Evolutionary conservation across 1,284 basidiomycete genomes (phyloP), one percentile per base, ranked within the genome.

Genomic region (Trichosporon ovoides): DNA sequence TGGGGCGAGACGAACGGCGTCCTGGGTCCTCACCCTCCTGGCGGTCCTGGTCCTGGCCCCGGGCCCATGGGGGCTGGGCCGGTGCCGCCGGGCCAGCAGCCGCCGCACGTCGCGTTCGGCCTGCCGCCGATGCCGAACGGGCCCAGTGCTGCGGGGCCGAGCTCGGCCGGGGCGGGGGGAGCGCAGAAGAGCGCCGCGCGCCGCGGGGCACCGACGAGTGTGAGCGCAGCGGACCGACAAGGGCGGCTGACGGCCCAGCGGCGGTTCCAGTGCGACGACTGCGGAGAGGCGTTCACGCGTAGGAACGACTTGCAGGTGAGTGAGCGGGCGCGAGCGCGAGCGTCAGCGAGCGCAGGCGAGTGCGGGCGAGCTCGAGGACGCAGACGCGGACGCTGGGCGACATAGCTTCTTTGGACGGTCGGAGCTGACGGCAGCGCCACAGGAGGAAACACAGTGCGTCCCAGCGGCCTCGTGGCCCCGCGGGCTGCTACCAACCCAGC

Each of bases 361-460:
- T n/a, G n/a, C n/a, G n/a, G n/a, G n/a, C n/a, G n/a, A n/a, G n/a
- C n/a, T n/a, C n/a, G n/a, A n/a, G n/a, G n/a, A n/a, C n/a, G n/a
- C n/a, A n/a, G n/a, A n/a, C n/a, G n/a, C n/a, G n/a, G n/a, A n/a
- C n/a, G n/a, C n/a, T n/a, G n/a, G n/a, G 34, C 16, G 22, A 16
- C 20, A 6, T 7, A 43, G 37, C 6, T n/a, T 28, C 38, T 19
- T 36, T 13, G 36, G 28, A 22, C 14, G 24, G 34, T 38, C 24
- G 12, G 19, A 18, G 37, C 56, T 53, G 51, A 57, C 52, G 14
- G 4, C 54, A 63, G 58, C 61, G 61, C n/a, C 61, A 63, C 38
- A 54, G 58, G 22, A 58, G 61, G 11, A 63, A 63, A 40, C 61
- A 63, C 54, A 63, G 61, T 63, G 49, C 10, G 60, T 59, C 4